Percentiles rank a stretch among this genome's conserved stretches.
These are phyloP conservation scores for Hygrocybe coccinea DNA, from an alignment of 768 basidiomycete genomes.

Conservation along the genomic window DNA sequence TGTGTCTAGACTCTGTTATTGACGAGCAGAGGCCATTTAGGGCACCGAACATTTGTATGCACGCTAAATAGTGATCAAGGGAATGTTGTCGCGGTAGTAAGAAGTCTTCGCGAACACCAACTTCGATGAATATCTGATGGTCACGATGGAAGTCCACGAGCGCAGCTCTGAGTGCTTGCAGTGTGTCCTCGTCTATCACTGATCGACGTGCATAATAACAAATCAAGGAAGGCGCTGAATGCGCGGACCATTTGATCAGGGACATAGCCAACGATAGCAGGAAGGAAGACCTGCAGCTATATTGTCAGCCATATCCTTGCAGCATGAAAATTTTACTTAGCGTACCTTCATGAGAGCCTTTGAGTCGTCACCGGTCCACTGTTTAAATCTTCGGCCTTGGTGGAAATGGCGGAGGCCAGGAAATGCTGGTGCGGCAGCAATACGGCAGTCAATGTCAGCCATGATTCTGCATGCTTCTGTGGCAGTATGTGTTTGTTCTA, in stretches of 20 bases:
- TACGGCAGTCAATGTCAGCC: constrained; percentile 30
- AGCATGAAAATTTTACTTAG: background rate
- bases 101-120: background rate
- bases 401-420: constrained; percentile 10
- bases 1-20: constrained; percentile 23
- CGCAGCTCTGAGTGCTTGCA: background rate
- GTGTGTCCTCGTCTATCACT: background rate
- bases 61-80: constrained; percentile 11
- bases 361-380: constrained; percentile 14
- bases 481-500: constrained; percentile 17
- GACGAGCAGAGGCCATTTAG: constrained; percentile 22
- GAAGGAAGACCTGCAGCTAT: constrained; percentile 17
- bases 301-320: background rate
- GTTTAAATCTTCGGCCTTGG: constrained; percentile 7
- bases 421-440: constrained; percentile 8
- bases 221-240: constrained; percentile 19
- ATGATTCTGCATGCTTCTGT: constrained; percentile 21
- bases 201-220: constrained; percentile 19
- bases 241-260: constrained; percentile 15
- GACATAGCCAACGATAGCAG: constrained; percentile 17
- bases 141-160: background rate
- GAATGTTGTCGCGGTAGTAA: background rate
- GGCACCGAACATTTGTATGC: constrained; percentile 18
- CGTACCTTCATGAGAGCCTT: constrained; percentile 12
- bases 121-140: constrained; percentile 25